Evolutionary conservation across 345 rosid genomes (phyloP).

Genomic region (Salix caprea): DNA sequence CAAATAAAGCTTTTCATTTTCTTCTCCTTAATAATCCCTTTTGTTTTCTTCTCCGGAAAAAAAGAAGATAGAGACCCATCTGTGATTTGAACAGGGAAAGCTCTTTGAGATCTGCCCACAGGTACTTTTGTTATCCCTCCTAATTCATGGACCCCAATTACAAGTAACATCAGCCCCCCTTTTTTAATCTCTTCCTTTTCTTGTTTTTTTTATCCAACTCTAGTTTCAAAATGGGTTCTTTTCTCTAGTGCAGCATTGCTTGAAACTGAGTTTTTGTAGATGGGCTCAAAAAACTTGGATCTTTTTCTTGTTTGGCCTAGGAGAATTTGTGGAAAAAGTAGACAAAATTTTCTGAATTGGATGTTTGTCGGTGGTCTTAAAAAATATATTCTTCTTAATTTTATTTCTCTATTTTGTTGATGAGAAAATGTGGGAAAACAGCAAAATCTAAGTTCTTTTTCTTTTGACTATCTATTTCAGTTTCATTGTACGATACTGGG

Average conservation of each 20-base stretch:
- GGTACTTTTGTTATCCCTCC: not conserved
- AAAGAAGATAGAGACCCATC: not conserved
- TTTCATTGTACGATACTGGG: not conserved
- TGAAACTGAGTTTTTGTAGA: slow-evolving; percentile 11
- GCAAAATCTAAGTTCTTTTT: not conserved
- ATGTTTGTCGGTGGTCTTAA: not conserved
- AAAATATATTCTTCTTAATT: not conserved
- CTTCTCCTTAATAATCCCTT: not conserved
- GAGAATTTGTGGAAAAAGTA: not conserved
- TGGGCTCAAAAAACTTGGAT: not conserved
- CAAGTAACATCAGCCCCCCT: not conserved
- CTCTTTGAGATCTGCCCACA: slow-evolving; percentile 27
- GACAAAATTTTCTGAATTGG: not conserved
- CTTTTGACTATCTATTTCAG: not conserved
- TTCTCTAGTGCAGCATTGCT: slow-evolving; percentile 10
- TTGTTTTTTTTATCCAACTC: not conserved
- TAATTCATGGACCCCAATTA: slow-evolving; percentile 20
- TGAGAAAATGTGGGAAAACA: not conserved
- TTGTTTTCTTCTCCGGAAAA: not conserved
- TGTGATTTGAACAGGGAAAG: not conserved
- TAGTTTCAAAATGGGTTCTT: not conserved
- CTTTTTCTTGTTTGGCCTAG: not conserved
- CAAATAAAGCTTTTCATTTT: not conserved
- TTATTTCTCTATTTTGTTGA: not conserved
- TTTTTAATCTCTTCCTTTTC: not conserved